Conservation (phyloP, 768 basidiomycete species). For the Leccinum incarnatum region DNA sequence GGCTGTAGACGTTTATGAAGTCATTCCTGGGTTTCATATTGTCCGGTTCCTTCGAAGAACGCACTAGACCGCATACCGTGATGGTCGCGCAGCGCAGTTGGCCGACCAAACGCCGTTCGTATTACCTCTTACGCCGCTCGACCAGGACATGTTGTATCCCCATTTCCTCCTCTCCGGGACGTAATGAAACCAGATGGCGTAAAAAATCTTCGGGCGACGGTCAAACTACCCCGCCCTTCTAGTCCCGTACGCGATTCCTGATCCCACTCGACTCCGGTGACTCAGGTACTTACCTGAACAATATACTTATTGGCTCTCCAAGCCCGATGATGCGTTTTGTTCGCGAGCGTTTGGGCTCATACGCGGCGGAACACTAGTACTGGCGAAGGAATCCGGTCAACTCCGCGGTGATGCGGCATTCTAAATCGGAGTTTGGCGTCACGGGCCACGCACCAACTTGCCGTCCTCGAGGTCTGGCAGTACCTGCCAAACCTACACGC, state of each 20-base stretch:
- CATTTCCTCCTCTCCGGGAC: background rate
- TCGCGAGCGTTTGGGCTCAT: background rate
- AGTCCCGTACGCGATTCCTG: constrained; percentile 1
- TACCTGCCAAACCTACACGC: background rate
- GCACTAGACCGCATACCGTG: background rate
- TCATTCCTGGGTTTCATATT: background rate
- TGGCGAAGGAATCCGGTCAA: background rate
- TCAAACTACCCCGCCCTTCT: background rate
- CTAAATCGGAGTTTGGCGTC: background rate
- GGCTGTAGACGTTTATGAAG: constrained; percentile 3
- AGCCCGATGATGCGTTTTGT: background rate
- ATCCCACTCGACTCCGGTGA: background rate
- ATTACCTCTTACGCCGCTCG: constrained; percentile 5
- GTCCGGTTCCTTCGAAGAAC: background rate
- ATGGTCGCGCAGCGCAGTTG: background rate
- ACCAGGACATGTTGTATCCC: background rate
- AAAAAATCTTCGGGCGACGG: background rate
- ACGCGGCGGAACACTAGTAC: background rate
- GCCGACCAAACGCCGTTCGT: constrained; percentile 10
- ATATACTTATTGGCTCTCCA: background rate
- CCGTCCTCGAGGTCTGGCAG: background rate
- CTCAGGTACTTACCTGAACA: background rate
- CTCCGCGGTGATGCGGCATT: background rate
- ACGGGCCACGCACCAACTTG: too few relatives aligned
- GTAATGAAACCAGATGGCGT: constrained; percentile 12